Conservation (phyloP, 768 basidiomycete species). For the Pholiota microspora region DNA sequence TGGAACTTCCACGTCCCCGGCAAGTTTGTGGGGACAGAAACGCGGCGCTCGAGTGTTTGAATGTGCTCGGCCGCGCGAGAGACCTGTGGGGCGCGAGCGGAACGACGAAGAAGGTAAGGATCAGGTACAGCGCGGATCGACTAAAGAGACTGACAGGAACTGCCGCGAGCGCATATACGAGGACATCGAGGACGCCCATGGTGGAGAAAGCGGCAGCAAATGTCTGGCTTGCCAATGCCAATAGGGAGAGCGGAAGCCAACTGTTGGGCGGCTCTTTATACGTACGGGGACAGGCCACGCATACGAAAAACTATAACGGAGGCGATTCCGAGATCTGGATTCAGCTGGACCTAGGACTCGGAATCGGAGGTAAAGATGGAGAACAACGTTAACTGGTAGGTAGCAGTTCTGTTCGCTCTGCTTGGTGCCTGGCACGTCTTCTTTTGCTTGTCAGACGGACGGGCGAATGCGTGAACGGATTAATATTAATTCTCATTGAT, state of each 20-base stretch:
- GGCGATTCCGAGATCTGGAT: background rate
- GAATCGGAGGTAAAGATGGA: background rate
- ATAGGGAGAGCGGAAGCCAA: background rate
- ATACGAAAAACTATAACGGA: background rate
- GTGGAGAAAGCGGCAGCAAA: conserved; percentile 8
- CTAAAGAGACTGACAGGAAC: conserved; percentile 34
- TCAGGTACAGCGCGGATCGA: background rate
- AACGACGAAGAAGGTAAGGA: background rate
- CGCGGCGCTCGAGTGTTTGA: conserved; percentile 30
- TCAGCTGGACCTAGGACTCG: background rate
- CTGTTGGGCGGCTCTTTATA: background rate
- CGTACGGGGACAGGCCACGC: background rate
- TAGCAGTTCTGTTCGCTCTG: background rate
- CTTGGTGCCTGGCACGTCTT: background rate
- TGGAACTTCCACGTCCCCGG: conserved; percentile 54
- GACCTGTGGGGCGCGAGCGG: background rate
- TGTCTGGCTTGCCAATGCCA: background rate
- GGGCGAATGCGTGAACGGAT: background rate
- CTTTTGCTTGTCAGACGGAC: background rate
- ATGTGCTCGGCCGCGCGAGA: background rate
- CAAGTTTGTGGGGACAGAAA: conserved; percentile 37
- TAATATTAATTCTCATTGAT: background rate
- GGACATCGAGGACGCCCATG: conserved; percentile 32
- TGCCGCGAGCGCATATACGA: conserved; percentile 31
- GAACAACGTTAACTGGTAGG: background rate